Base-by-base conservation (phyloP, 306 rosid species). In the Quercus engelmannii region DNA sequence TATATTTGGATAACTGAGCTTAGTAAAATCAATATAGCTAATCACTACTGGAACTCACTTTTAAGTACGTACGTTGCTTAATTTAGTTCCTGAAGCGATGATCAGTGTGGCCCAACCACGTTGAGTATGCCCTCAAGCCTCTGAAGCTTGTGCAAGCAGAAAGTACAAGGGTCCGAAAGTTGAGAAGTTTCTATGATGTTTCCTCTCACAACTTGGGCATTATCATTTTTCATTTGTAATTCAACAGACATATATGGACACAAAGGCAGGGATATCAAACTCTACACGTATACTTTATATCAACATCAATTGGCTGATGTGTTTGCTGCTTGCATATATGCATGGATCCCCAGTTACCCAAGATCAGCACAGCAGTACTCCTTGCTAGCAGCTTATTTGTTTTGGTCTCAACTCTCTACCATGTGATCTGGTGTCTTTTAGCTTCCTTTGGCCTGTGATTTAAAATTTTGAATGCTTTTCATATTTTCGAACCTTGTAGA, bases 101-200 rank as follows among this genome's bases (percentile, higher is more conserved):
- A 21, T 20, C 65, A 33, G 4, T 64, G 61, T 59, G 54, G 58
- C 74, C 38, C 21, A 75, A 46, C 56, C 64, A 18, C 12, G 30
- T 55, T 38, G 41, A 14, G 35, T 4, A 31, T 9, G 23, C 2
- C 5, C 57, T n/a, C 30, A 7, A 17, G 28, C 33, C 74, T 56
- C 26, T 58, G 62, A 57, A 83, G 80, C 73, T 78, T 73, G 56
- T 43, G 33, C 70, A 77, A 63, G 25, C 51, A 35, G 61, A 74
- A 75, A 78, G 74, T 43, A 86, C 59, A 71, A 80, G 80, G 69
- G 55, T 57, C 74, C 77, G 52, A 81, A 64, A 14, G 46, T 28
- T 77, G 68, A 76, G 96, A 91, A 89, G 82, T 82, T 91, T 89
- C 93, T 76, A 17, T 58, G 91, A 86, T 84, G 79, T 49, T 91